phyloP scores from a whole-genome alignment of 257 asterid species.

The Coffea canephora region DNA sequence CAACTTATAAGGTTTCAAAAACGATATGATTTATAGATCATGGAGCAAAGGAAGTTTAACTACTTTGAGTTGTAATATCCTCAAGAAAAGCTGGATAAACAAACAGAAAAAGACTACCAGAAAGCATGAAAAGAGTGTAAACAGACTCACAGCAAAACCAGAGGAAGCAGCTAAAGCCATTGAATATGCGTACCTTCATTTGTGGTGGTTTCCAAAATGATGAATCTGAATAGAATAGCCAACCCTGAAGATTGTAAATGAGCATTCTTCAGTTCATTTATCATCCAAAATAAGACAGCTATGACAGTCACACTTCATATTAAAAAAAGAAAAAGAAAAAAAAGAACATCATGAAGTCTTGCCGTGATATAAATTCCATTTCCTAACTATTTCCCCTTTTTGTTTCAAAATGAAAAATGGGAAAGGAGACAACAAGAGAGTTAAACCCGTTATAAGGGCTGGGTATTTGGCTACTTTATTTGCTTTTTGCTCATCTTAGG shows the following conservation, averaged over 20 bases:
- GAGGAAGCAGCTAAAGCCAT: background rate
- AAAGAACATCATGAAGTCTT: background rate
- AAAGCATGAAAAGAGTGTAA: background rate
- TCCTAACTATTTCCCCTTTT: background rate
- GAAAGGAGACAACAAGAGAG: background rate
- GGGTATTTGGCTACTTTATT: background rate
- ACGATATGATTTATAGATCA: background rate
- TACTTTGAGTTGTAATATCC: background rate
- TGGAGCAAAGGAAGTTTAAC: background rate
- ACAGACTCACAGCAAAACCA: background rate
- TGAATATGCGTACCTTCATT: constrained; percentile 61
- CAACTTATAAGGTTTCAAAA: background rate
- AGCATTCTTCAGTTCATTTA: constrained; percentile 6
- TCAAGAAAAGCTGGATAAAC: background rate
- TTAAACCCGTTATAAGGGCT: background rate
- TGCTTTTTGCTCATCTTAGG: background rate
- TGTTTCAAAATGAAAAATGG: background rate
- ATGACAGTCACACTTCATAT: background rate
- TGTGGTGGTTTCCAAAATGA: constrained; percentile 96
- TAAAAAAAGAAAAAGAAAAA: no score
- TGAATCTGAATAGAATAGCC: constrained; percentile 93
- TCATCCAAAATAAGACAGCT: background rate
- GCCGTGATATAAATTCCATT: background rate
- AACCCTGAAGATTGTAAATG: constrained; percentile 59
- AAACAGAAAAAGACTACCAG: background rate